Percentiles rank a stretch among this genome's conserved stretches.
These are phyloP conservation scores for Haplosporangium gracile DNA, from an alignment of 192 early-diverging fungal species.

Conservation along the genomic window DNA sequence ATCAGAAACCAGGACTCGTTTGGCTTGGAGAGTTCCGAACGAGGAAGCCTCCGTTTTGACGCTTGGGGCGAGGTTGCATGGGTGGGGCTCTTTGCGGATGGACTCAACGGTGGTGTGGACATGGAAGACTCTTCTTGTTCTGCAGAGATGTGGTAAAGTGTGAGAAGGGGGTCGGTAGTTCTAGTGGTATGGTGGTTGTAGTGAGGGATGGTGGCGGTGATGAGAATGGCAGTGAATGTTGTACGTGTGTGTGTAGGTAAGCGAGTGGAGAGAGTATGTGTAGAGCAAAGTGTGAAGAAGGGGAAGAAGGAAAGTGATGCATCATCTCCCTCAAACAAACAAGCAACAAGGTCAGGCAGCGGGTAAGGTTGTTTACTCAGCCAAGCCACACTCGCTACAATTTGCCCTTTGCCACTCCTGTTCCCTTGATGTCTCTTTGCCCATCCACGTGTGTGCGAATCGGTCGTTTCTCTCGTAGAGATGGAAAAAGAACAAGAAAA, in stretches of 20 bases:
- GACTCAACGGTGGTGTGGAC: conserved; percentile 43
- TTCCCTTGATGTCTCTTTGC: background rate
- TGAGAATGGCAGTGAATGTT: background rate
- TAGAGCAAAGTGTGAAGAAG: background rate
- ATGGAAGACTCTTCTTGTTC: conserved; percentile 8
- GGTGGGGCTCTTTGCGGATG: conserved; percentile 27
- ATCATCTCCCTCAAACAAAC: background rate
- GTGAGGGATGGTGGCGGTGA: background rate
- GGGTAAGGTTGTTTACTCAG: background rate
- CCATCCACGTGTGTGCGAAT: background rate
- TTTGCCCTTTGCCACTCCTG: background rate
- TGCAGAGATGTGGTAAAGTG: background rate
- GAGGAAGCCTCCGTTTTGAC: conserved; percentile 25
- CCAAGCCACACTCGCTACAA: background rate
- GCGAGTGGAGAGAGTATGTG: background rate
- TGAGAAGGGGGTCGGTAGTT: background rate
- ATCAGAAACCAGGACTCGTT: conserved; percentile 59
- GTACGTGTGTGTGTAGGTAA: background rate
- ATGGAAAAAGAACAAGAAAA: background rate
- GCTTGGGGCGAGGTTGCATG: conserved; percentile 24
- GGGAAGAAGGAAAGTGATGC: background rate
- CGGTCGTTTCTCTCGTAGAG: background rate
- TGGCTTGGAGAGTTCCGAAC: conserved; percentile 43
- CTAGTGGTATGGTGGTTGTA: background rate
- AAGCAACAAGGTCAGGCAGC: background rate